phyloP scores from a whole-genome alignment of 768 basidiomycete genomes.

The Cubamyces lactineus region DNA sequence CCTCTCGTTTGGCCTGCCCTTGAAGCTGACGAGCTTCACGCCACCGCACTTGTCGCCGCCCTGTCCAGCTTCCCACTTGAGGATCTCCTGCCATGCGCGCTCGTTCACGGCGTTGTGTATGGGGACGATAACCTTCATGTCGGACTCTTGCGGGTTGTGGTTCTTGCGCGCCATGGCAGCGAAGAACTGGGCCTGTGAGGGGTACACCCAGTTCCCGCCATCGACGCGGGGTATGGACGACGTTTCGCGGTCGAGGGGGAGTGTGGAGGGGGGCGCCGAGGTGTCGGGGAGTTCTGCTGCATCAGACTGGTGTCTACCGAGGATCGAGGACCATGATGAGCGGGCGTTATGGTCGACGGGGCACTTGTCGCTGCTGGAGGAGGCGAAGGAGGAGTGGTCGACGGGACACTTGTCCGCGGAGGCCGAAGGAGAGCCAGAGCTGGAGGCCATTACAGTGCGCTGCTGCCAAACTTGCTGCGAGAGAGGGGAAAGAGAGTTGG shows the following conservation, averaged over 20 bases:
- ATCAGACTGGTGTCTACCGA: constrained; percentile 37
- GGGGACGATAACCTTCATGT: constrained; percentile 95
- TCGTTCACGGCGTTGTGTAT: constrained; percentile 99
- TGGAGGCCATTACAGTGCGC: constrained; percentile 7
- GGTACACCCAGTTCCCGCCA: constrained; percentile 92
- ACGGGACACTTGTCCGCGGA: constrained; percentile 36
- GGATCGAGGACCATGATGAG: constrained; percentile 34
- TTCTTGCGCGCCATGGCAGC: constrained; percentile 96
- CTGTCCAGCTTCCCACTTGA: constrained; percentile 63
- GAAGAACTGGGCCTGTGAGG: constrained; percentile 98
- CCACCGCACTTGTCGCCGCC: constrained; percentile 86
- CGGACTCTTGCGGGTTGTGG: constrained; percentile 81
- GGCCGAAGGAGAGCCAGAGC: not conserved
- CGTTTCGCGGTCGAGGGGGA: constrained; percentile 76
- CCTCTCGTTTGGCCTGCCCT: constrained; percentile 80
- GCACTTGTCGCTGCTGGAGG: constrained; percentile 45
- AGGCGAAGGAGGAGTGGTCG: constrained; percentile 34
- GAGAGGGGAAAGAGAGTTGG: constrained; percentile 11
- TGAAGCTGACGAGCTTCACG: constrained; percentile 84
- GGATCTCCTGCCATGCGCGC: constrained; percentile 52
- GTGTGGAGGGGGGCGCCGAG: constrained; percentile 28
- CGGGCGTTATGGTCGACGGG: constrained; percentile 67
- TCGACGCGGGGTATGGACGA: constrained; percentile 84
- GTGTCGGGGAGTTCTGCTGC: constrained; percentile 42
- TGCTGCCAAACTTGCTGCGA: too few relatives aligned